Conservation (phyloP, 2,329 filamentous ascomycete genomes). For the Colletotrichum orbiculare region DNA sequence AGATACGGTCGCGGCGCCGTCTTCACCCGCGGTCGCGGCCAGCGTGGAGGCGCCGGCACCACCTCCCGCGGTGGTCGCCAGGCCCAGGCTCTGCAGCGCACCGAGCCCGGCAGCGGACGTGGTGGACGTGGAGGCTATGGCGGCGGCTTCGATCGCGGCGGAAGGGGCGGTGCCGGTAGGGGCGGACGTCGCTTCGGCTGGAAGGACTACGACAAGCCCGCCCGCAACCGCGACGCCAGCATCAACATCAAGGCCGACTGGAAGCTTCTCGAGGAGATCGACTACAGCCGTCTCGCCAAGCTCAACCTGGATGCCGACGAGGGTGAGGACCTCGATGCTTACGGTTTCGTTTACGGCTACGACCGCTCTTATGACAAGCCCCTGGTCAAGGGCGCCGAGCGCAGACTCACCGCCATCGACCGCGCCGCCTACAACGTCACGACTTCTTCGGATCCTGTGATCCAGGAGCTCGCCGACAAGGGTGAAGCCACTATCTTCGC, state of each 20-base stretch:
- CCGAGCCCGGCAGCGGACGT: slow-evolving; percentile 58
- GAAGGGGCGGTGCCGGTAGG: slow-evolving; percentile 74
- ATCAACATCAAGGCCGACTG: slow-evolving; percentile 97
- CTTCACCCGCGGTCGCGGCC: slow-evolving; percentile 89
- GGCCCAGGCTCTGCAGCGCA: slow-evolving; percentile 75
- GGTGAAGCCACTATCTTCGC: slow-evolving; percentile 97
- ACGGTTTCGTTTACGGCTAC: slow-evolving; percentile 99
- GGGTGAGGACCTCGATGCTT: slow-evolving; percentile 93
- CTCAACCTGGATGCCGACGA: slow-evolving; percentile 95
- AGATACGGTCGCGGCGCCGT: slow-evolving; percentile 91
- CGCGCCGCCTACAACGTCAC: slow-evolving; percentile 98
- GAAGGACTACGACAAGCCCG: slow-evolving; percentile 99
- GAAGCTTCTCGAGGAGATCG: slow-evolving; percentile 96
- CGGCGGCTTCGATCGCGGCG: slow-evolving; percentile 77
- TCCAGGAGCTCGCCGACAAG: slow-evolving; percentile 96
- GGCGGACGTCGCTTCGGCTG: slow-evolving; percentile 92
- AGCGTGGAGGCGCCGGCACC: slow-evolving; percentile 67
- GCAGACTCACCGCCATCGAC: slow-evolving; percentile 88
- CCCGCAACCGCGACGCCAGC: slow-evolving; percentile 94
- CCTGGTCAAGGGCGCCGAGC: slow-evolving; percentile 88
- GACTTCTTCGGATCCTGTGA: slow-evolving; percentile 93
- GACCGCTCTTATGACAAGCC: slow-evolving; percentile 95
- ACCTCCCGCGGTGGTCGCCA: slow-evolving; percentile 67
- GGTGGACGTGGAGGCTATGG: slow-evolving; percentile 72
- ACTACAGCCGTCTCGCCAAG: slow-evolving; percentile 95